Evolutionary conservation across 1,284 basidiomycete genomes (phyloP), one percentile per base, ranked within the genome.

Genomic region (Apiotrichum gamsii): DNA sequence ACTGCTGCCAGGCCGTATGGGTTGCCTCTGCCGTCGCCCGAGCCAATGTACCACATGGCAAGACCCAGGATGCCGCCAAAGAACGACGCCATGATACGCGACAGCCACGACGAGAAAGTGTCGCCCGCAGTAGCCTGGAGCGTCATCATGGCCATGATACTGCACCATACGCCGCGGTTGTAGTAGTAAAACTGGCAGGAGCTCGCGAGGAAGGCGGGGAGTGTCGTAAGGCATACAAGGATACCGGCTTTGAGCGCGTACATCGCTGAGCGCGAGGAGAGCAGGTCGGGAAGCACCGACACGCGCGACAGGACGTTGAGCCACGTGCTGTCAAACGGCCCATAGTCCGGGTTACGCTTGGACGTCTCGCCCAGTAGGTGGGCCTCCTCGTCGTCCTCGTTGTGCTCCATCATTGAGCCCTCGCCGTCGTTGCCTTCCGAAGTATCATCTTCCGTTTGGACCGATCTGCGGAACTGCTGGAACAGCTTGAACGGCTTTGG

Each of bases 231-330:
- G 77, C 81, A 75, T 32, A 83, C 81, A 39, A 91, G 64, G 9
- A 83, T 54, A 0, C 81, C 87, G 1, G 84, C 87, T 69, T 94
- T 94, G 55, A 90, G 45, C 0, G 85, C 85, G 55, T 83, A 93
- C 49, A 90, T 71, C 23, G 52, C 69, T 43, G 73, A 72, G 18
- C 66, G 59, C 14, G 62, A 67, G 16, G 64, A 59, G 0, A 72
- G 47, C 6, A 68, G 32, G 20, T 70, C 63, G 1, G 58, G 43
- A 11, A 65, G 39, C 2, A 41, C 37, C 14, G 56, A 47, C 2
- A 70, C 30, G 15, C 54, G 50, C 8, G 68, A 59, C 1, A 75
- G 57, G 3, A 68, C 21, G 34, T 64, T 51, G 16, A 74, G 60
- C 0, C 43, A 33, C 2, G 59, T 46, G 15, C 42, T 62, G 5